These are phyloP conservation scores for Phytophthora pseudosyringae DNA, from an alignment of 352 stramenopile species.

Conservation along the genomic window DNA sequence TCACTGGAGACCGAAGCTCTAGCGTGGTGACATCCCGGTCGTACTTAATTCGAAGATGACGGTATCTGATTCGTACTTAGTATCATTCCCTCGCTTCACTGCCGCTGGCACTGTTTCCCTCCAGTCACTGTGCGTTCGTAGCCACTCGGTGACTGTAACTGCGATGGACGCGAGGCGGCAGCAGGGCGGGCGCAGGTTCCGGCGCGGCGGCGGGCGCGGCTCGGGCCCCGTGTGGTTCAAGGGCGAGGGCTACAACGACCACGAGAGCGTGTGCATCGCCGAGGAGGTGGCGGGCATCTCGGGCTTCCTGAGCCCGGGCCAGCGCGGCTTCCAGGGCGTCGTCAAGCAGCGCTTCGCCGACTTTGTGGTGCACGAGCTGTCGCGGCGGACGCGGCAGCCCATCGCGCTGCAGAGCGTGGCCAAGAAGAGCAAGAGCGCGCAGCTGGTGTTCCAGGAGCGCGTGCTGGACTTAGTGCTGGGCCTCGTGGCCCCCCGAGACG, in stretches of 20 bases:
- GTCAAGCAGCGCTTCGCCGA: conserved; percentile 88
- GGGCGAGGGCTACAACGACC: conserved; percentile 70
- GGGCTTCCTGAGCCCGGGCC: conserved; percentile 45
- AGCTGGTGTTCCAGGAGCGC: conserved; percentile 44
- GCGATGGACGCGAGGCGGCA: conserved; percentile 34
- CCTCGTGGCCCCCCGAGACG: conserved; percentile 1
- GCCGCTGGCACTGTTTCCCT: conserved; percentile 13
- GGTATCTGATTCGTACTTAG: conserved; percentile 1
- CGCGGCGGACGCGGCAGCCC: conserved; percentile 21
- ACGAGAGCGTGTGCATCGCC: conserved; percentile 62
- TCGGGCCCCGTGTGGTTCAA: conserved; percentile 53
- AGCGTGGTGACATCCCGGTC: not conserved
- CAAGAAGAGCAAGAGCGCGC: conserved; percentile 46
- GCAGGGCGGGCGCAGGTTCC: conserved; percentile 21
- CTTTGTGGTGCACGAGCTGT: conserved; percentile 86
- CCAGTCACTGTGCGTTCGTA: conserved; percentile 7
- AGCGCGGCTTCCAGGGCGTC: conserved; percentile 65
- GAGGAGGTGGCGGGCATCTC: conserved; percentile 70
- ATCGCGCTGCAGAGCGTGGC: conserved; percentile 47
- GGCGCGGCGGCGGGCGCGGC: conserved; percentile 8
- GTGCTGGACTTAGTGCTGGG: conserved; percentile 42
- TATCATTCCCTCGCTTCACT: conserved; percentile 6
- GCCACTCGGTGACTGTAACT: conserved; percentile 4
- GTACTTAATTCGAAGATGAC: not conserved
- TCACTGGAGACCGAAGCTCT: conserved; percentile 24